Percentiles rank a stretch among this genome's conserved stretches.
phyloP scores from a whole-genome alignment of 2,329 filamentous ascomycete species.

The Emmonsiellopsis sp. region DNA sequence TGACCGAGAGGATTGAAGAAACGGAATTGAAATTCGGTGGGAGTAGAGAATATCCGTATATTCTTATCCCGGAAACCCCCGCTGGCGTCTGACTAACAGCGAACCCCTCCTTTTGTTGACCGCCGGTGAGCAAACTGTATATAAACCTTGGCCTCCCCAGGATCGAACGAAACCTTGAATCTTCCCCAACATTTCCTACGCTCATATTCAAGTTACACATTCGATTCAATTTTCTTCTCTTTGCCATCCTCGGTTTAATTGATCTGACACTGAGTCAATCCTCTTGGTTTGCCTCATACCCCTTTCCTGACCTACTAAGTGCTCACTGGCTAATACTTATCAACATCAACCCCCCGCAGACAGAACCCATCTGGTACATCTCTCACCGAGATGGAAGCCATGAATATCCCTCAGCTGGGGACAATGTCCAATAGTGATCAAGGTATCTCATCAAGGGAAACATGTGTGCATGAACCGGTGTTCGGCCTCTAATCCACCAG shows the following conservation, averaged over 20 bases:
- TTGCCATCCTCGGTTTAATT: background rate
- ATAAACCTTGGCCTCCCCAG: background rate
- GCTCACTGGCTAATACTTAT: background rate
- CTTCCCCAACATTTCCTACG: background rate
- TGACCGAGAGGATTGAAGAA: too few species aligned
- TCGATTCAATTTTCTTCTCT: background rate
- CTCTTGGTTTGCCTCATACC: background rate
- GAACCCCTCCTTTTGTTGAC: background rate
- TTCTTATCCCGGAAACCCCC: background rate
- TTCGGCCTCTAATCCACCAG: constrained; percentile 35
- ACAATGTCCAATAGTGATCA: constrained; percentile 33
- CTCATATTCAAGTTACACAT: background rate
- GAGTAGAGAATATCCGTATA: too few species aligned
- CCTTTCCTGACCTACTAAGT: background rate
- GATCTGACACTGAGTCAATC: background rate
- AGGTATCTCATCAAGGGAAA: constrained; percentile 39
- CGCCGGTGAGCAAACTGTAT: background rate
- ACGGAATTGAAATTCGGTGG: too few species aligned
- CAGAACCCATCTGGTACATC: constrained; percentile 11
- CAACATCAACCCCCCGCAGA: background rate
- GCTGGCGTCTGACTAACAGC: background rate
- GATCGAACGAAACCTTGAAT: background rate
- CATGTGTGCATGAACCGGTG: constrained; percentile 57
- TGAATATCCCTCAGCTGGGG: constrained; percentile 31
- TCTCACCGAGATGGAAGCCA: constrained; percentile 28